phyloP scores from a whole-genome alignment of 2,329 filamentous ascomycete genomes.

The Talaromyces sp. region DNA sequence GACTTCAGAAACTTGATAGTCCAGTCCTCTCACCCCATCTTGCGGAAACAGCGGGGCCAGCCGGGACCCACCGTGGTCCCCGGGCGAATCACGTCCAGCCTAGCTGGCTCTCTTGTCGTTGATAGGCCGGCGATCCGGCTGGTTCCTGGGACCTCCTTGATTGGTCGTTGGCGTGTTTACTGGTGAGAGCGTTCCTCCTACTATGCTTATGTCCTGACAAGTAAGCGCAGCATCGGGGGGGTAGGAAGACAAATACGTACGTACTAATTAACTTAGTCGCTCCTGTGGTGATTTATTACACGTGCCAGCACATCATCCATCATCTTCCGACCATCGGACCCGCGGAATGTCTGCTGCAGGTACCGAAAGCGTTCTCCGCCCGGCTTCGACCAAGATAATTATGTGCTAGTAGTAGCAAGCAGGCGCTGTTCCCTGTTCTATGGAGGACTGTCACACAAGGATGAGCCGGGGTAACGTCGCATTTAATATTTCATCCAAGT shows the following conservation, averaged over 20 bases:
- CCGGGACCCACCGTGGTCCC: background rate
- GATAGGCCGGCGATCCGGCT: background rate
- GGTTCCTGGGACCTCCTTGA: background rate
- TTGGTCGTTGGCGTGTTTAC: background rate
- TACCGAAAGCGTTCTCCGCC: background rate
- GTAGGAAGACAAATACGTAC: background rate
- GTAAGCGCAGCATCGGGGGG: background rate
- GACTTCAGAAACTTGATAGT: background rate
- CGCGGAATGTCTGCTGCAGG: background rate
- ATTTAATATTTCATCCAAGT: background rate
- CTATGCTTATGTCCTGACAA: background rate
- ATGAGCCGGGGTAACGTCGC: background rate
- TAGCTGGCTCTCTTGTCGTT: background rate
- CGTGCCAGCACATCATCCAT: background rate
- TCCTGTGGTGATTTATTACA: background rate
- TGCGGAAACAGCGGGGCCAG: background rate
- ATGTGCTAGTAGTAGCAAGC: too few species aligned
- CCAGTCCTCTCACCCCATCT: background rate
- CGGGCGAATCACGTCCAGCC: background rate
- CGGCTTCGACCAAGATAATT: background rate
- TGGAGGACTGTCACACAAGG: background rate
- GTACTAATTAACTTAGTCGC: too few species aligned
- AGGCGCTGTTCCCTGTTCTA: too few species aligned
- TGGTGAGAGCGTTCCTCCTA: too few species aligned
- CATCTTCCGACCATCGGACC: background rate